A percentile compares a stretch with the other conserved stretches of the same genome.
Conservation (phyloP, 805 yeast genomes). For the Myxozyma monticola region DNA sequence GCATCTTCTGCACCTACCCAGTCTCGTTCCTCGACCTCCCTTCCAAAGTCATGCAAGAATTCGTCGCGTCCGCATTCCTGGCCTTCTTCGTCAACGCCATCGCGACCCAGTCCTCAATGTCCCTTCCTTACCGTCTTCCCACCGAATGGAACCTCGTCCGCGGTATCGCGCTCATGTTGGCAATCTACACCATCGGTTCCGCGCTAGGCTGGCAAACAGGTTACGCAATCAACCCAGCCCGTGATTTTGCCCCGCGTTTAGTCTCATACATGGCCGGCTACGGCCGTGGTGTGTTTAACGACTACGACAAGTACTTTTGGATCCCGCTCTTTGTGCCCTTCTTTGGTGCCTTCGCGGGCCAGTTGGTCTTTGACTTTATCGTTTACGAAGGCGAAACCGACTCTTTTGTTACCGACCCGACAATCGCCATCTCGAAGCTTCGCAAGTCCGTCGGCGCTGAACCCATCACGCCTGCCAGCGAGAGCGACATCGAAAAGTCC, state of each 20-base stretch:
- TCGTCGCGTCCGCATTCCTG: constrained; percentile 47
- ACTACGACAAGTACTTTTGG: constrained; percentile 52
- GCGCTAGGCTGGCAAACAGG: constrained; percentile 56
- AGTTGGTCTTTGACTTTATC: constrained; percentile 52
- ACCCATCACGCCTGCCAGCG: neutral
- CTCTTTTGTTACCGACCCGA: constrained; percentile 24
- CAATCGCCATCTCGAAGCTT: constrained; percentile 3
- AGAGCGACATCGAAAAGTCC: neutral
- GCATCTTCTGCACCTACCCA: constrained; percentile 52
- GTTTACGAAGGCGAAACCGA: constrained; percentile 36
- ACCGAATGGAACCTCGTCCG: constrained; percentile 28
- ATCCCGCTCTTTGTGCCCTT: constrained; percentile 54
- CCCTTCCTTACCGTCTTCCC: constrained; percentile 12
- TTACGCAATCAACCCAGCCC: constrained; percentile 54
- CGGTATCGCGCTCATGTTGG: constrained; percentile 49
- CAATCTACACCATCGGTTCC: constrained; percentile 47
- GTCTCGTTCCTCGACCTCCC: constrained; percentile 43
- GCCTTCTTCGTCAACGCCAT: constrained; percentile 52
- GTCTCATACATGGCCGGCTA: constrained; percentile 52
- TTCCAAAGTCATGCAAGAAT: constrained; percentile 52
- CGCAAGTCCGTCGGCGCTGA: neutral
- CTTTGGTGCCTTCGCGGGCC: constrained; percentile 51
- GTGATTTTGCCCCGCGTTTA: constrained; percentile 57
- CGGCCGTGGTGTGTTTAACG: constrained; percentile 40
- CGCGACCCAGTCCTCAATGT: constrained; percentile 17